Evolutionary conservation across 2,329 filamentous ascomycete genomes (phyloP).

Genomic region (Verticillium nonalfalfae): DNA sequence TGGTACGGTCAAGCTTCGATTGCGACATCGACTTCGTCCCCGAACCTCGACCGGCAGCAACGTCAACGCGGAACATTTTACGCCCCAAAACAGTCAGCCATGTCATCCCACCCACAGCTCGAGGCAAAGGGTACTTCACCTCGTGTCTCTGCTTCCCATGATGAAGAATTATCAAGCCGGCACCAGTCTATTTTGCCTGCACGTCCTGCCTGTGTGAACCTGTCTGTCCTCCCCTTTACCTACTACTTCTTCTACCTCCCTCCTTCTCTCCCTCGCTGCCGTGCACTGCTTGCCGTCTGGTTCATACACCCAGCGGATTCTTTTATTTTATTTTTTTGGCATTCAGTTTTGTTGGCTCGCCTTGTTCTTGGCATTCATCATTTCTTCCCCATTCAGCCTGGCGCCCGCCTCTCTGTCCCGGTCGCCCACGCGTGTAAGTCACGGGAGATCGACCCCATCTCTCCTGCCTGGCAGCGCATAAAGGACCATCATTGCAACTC

Average conservation of each 20-base stretch:
- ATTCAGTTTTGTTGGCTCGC: conserved; percentile 5
- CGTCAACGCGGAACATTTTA: neutral
- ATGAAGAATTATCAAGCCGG: neutral
- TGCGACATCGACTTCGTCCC: conserved; percentile 16
- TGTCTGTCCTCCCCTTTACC: neutral
- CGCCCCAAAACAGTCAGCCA: neutral
- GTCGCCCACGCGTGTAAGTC: neutral
- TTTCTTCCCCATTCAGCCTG: conserved; percentile 4
- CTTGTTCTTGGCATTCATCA: conserved; percentile 11
- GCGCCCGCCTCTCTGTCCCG: neutral
- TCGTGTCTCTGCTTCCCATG: neutral
- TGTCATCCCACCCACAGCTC: neutral
- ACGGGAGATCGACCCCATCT: neutral
- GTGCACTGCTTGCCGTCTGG: no score
- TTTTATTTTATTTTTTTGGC: neutral
- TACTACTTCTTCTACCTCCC: conserved; percentile 5
- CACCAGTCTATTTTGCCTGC: neutral
- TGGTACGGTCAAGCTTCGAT: conserved; percentile 14
- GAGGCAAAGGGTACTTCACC: neutral
- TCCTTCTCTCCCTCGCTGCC: conserved; percentile 2
- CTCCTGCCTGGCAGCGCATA: neutral
- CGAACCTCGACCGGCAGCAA: neutral
- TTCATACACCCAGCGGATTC: no score
- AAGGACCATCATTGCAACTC: neutral
- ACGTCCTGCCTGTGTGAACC: neutral